A percentile compares a stretch with the other conserved stretches of the same genome.
Conservation (phyloP, 805 yeast species). For the Sugiyamaella marilandica region DNA sequence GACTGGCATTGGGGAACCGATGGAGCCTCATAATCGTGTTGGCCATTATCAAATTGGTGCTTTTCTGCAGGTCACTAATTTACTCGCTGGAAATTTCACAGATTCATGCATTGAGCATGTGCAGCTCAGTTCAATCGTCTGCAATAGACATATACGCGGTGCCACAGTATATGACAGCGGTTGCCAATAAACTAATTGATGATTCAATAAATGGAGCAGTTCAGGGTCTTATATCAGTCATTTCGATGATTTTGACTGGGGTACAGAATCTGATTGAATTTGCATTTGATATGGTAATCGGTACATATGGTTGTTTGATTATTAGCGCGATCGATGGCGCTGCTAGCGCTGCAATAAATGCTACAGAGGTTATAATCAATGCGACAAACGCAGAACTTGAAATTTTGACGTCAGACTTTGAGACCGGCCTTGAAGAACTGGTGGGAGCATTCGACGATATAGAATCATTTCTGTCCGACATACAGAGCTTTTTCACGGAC, state of each 20-base stretch:
- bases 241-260: slow-evolving; percentile 49
- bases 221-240: slow-evolving; percentile 39
- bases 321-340: slow-evolving; percentile 71
- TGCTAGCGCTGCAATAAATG: slow-evolving; percentile 65
- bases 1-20: slow-evolving; percentile 47
- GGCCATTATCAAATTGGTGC: slow-evolving; percentile 52
- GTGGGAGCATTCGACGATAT: slow-evolving; percentile 54
- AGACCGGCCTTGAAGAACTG: slow-evolving; percentile 60
- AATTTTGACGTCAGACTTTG: slow-evolving; percentile 53
- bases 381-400: slow-evolving; percentile 59
- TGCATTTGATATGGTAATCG: slow-evolving; percentile 65
- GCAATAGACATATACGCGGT: slow-evolving; percentile 37
- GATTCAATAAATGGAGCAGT: slow-evolving; percentile 46
- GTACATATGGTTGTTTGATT: slow-evolving; percentile 81
- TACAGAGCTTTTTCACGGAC: slow-evolving; percentile 54
- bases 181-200: slow-evolving; percentile 51
- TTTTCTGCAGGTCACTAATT: slow-evolving; percentile 49
- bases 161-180: slow-evolving; percentile 53
- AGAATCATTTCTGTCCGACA: slow-evolving; percentile 44
- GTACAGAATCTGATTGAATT: slow-evolving; percentile 59
- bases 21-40: slow-evolving; percentile 49
- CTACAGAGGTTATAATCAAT: slow-evolving; percentile 58
- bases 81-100: slow-evolving; percentile 41
- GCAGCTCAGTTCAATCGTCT: slow-evolving; percentile 43
- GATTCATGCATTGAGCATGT: slow-evolving; percentile 39